Conservation (phyloP, 2,329 filamentous ascomycete genomes). For the Claviceps sp. region DNA sequence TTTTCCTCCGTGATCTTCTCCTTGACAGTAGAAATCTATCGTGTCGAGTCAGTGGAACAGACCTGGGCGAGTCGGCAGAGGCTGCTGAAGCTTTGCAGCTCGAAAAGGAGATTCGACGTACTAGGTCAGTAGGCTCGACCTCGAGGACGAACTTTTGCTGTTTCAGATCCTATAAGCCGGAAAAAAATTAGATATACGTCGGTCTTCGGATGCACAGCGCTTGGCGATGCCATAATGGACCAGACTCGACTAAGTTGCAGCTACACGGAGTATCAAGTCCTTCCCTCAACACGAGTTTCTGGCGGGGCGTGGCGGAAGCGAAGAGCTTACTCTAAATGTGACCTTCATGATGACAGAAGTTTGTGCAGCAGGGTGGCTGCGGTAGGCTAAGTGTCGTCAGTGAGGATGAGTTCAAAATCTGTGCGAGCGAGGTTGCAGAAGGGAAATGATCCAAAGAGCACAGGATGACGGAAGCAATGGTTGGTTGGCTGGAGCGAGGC, state of each 20-base stretch:
- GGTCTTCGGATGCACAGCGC: neutral
- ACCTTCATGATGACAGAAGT: constrained; percentile 47
- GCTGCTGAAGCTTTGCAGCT: constrained; percentile 8
- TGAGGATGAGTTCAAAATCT: neutral
- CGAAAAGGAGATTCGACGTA: constrained; percentile 38
- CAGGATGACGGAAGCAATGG: constrained; percentile 8
- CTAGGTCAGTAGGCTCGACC: constrained; percentile 81
- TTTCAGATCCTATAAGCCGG: constrained; percentile 66
- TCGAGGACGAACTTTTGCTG: constrained; percentile 98
- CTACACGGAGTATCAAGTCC: neutral
- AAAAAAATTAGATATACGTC: neutral
- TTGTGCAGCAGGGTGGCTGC: constrained; percentile 16
- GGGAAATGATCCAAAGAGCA: constrained; percentile 1
- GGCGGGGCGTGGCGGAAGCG: neutral
- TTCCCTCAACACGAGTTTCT: neutral
- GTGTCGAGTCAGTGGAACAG: constrained; percentile 4
- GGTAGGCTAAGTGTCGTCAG: constrained; percentile 2
- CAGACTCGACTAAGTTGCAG: neutral
- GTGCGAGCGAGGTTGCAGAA: constrained; percentile 2
- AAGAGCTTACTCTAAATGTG: constrained; percentile 44
- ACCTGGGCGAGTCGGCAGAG: constrained; percentile 6
- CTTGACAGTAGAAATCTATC: constrained; percentile 78
- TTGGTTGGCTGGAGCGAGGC: constrained; percentile 5
- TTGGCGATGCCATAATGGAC: neutral
- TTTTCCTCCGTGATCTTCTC: constrained; percentile 85